Evolutionary conservation across 2,329 filamentous ascomycete genomes (phyloP), one percentile per base, ranked within the genome.

Genomic region (Diaporthe citriasiana): DNA sequence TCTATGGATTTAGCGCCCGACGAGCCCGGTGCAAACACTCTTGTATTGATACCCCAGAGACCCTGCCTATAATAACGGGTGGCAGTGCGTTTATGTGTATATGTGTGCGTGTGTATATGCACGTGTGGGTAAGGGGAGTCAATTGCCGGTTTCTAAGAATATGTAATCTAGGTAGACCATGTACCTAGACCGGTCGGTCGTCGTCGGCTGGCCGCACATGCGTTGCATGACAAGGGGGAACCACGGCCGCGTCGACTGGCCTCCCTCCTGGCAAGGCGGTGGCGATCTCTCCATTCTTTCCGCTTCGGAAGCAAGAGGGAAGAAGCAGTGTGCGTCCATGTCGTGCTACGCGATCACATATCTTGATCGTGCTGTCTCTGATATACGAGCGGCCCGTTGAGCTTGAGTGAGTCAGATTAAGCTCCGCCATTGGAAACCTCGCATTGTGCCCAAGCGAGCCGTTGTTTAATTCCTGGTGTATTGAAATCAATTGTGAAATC

Each of bases 71-170:
- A 35, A 25, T 25, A 66, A 50, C 19, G 19, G 42, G 12, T 15
- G n/a, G 51, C 27, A 19, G 45, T 50, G 45, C 22, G 45, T n/a
- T n/a, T 30, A 53, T 13, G 50, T 30, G 30, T 35, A 6, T 56
- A 15, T 12, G 27, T 35, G 1, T 27, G 7, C 12, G 27, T 30
- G 45, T 13, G 42, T 35, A 8, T 60, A 35, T 22, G 45, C 22
- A 19, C 45, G 45, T 35, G 27, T 66, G 60, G 60, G 60, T 66
- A 66, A 66, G 60, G 60, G 60, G 45, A 66, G 60, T 66, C 60
- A 66, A 47, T 19, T 50, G 30, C 60, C 60, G 60, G 42, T 25
- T 66, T 66, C 60, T 66, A 66, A 66, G 60, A 66, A 66, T 66
- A 66, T 33, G 40, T 30, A 17, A 8, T 19, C 33, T n/a, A n/a